Base-by-base conservation (phyloP, 169 alveolate species). In the Cryptosporidium felis region DNA sequence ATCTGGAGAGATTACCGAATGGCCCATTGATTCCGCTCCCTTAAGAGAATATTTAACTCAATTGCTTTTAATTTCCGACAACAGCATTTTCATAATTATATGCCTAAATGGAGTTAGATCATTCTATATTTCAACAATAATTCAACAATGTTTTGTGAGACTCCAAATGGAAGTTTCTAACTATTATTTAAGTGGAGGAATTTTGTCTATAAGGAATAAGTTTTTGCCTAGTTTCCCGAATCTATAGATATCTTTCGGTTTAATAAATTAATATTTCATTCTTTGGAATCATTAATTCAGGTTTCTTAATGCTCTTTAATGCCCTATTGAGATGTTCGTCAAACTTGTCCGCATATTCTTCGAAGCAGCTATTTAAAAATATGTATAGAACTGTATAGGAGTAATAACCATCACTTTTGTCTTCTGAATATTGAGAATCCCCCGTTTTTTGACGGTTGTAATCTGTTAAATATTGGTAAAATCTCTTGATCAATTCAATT, bases 71-170 rank as follows among this genome's bases (percentile, higher is more conserved):
- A 74, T 74, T n/a, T 2, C n/a, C 1, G 45, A 49, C 3, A 28
- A 74, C 12, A 28, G 66, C 21, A 36, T 74, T 56, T 53, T 56
- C 10, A 12, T 74, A 14, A 10, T 74, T 10, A n/a, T 74, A 8
- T 74, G 85, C 34, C 40, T 32, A 26, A 74, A 74, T 49, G 85
- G 85, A 14, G 85, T 49, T 23, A 74, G 67, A 53, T 74, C 85
- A 4, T 74, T 26, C 14, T 74, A 49, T 38, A 45, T 74, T 16
- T 53, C 53, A 23, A 74, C 60, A 12, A 34, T 74, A 3, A 36
- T 74, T n/a, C 74, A 74, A 38, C 85, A 74, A 38, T 74, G 85
- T 34, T 74, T 74, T 12, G 59, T 53, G 6, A 74, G 38, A 23
- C 66, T 74, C 1, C 51, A 74, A 5, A 74, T 74, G 58, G 4